Percentiles rank a stretch among this genome's conserved stretches.
These are phyloP conservation scores for Neohortaea acidophila DNA, from an alignment of 495 filamentous ascomycete species.

Conservation along the genomic window DNA sequence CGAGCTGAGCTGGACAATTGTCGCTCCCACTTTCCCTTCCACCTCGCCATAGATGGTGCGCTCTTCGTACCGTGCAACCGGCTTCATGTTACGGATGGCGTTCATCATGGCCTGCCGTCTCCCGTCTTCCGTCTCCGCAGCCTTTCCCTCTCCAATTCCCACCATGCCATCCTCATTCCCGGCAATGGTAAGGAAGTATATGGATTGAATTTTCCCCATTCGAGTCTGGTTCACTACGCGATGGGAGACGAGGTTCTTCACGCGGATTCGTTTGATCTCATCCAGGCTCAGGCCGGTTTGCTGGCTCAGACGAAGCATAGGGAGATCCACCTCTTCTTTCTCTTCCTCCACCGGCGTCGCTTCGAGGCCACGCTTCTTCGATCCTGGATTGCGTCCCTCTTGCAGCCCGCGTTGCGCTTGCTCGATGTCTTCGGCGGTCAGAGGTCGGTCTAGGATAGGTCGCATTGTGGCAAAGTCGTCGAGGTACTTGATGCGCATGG, in stretches of 20 bases:
- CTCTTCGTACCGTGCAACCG: constrained; percentile 74
- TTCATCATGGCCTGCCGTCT: constrained; percentile 49
- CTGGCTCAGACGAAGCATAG: constrained; percentile 43
- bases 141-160: constrained; percentile 82
- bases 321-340: constrained; percentile 32
- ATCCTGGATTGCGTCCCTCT: constrained; percentile 10
- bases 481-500: constrained; percentile 57
- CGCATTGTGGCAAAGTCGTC: constrained; percentile 64
- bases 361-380: constrained; percentile 9
- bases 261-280: constrained; percentile 39
- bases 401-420: constrained; percentile 43
- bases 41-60: constrained; percentile 83
- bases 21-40: constrained; percentile 60
- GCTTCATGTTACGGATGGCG: constrained; percentile 75
- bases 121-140: constrained; percentile 51
- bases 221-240: constrained; percentile 82
- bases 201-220: constrained; percentile 71
- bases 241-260: constrained; percentile 55
- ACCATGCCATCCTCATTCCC: constrained; percentile 75
- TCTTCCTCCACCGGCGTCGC: constrained; percentile 12
- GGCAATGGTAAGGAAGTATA: constrained; percentile 58
- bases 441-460: constrained; percentile 43
- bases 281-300: constrained; percentile 48
- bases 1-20: constrained; percentile 51
- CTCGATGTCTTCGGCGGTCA: constrained; percentile 31